phyloP scores from a whole-genome alignment of 352 stramenopile species.

The Pythium volutum region DNA sequence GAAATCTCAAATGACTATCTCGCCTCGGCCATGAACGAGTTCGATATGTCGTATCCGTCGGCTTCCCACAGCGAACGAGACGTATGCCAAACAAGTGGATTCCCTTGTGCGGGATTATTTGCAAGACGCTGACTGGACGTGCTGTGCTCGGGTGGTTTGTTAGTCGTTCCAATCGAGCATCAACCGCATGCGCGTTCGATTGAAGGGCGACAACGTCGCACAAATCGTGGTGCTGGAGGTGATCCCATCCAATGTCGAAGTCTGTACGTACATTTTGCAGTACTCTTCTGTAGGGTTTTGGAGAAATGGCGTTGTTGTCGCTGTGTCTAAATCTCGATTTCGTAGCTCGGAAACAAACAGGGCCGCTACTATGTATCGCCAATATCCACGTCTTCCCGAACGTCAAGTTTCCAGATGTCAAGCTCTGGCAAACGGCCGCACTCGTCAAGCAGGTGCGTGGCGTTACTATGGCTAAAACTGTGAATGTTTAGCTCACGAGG shows the following conservation, averaged over 20 bases:
- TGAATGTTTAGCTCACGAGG: neutral
- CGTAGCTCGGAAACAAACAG: slow-evolving; percentile 29
- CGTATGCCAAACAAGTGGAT: slow-evolving; percentile 14
- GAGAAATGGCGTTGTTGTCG: neutral
- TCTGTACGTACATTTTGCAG: slow-evolving; percentile 31
- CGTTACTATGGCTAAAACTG: neutral
- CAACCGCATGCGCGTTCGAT: slow-evolving; percentile 68
- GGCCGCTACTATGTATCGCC: slow-evolving; percentile 89
- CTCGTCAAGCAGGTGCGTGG: slow-evolving; percentile 74
- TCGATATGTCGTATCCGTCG: slow-evolving; percentile 70
- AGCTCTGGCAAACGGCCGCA: slow-evolving; percentile 96
- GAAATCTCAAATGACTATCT: slow-evolving; percentile 84
- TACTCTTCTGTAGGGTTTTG: neutral
- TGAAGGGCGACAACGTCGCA: slow-evolving; percentile 97
- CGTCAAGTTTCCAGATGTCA: slow-evolving; percentile 98
- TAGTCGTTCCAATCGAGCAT: slow-evolving; percentile 30
- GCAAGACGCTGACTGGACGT: neutral
- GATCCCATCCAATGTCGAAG: slow-evolving; percentile 77
- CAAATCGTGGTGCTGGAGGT: slow-evolving; percentile 97
- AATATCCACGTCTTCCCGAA: slow-evolving; percentile 99
- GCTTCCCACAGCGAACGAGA: slow-evolving; percentile 62
- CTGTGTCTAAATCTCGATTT: neutral
- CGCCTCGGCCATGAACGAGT: slow-evolving; percentile 63
- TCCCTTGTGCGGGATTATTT: neutral
- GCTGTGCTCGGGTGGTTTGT: neutral